phyloP scores from a whole-genome alignment of 805 yeast genomes.

The Yarrowia sp. region DNA sequence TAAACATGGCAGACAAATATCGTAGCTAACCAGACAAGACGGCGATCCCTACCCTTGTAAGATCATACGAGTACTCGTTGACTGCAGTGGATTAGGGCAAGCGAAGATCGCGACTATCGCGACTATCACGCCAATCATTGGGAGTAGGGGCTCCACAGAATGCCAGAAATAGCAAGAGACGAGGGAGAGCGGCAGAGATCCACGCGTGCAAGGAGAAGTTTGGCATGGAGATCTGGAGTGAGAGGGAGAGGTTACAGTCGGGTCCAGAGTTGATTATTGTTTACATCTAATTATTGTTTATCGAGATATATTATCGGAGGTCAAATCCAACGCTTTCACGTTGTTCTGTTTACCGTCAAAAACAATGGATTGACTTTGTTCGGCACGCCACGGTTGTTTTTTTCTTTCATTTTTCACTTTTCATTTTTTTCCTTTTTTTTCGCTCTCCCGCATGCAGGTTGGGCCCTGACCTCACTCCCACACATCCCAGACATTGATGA shows the following conservation, averaged over 20 bases:
- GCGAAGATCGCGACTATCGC: constrained; percentile 11
- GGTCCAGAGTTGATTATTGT: too few species aligned
- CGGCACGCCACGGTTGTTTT: too few species aligned
- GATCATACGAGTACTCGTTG: background rate
- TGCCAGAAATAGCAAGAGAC: constrained; percentile 5
- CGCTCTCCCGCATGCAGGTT: background rate
- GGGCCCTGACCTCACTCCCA: background rate
- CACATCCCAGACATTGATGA: too few species aligned
- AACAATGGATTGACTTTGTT: background rate
- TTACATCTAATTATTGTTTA: too few species aligned
- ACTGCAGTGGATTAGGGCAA: constrained; percentile 2
- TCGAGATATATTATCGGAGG: too few species aligned
- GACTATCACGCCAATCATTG: constrained; percentile 14
- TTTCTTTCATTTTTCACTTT: too few species aligned
- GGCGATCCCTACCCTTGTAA: background rate
- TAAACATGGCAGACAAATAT: background rate
- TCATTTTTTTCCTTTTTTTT: background rate
- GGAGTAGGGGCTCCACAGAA: background rate
- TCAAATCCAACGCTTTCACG: constrained; percentile 17
- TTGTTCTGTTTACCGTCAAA: background rate
- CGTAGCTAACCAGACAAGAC: background rate
- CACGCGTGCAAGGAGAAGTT: constrained; percentile 1
- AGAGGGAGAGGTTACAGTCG: background rate
- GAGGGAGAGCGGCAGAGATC: background rate
- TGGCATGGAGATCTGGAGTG: background rate